Base-by-base conservation (phyloP, 768 basidiomycete genomes). In the Rhodosporidiobolus sp. region DNA sequence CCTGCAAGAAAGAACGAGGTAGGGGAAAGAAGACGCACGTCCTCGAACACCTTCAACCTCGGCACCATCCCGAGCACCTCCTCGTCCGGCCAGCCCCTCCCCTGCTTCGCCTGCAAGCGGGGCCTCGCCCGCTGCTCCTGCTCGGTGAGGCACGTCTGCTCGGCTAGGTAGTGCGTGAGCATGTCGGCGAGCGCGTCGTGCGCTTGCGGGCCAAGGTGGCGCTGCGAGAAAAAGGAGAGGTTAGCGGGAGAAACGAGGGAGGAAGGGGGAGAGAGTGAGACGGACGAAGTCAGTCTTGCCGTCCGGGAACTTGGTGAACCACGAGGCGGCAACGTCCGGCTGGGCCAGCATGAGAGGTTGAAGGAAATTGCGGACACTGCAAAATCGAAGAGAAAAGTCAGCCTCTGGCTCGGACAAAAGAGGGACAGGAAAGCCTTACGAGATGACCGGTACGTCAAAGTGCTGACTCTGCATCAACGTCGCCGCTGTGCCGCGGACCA, bases 101-200 rank as follows among this genome's bases (percentile, higher is more conserved):
- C 38, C 38, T 43, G 8, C 38, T 43, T 43, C 38, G 38, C 38
- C 38, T 7, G 14, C 38, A 43, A 43, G 8, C 38, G 7, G 8
- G 38, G 38, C 38, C 38, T 7, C 8, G 38, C 38, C 8, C 14
- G 38, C 38, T 7, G 8, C 14, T 43, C 38, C 14, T 43, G 38
- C 38, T 43, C 38, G 38, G 38, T 43, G 8, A 43, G 38, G 38
- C 38, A 43, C 8, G 38, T 43, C 14, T 43, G 38, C 38, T 43
- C 38, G 8, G 38, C 7, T 7, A 43, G 38, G 38, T 43, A 71
- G 6, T 66, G 61, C 9, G 65, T 30, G 16, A 71, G 54, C 70
- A 71, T 71, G 65, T 71, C 70, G 14, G 60, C 70, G 19, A 71
- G 38, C 5, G 65, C 65, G 1, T 20, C 30, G 60, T 71, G 70